Evolutionary conservation across 2,329 filamentous ascomycete genomes (phyloP).

Genomic region (Clarireedia monteithiana): DNA sequence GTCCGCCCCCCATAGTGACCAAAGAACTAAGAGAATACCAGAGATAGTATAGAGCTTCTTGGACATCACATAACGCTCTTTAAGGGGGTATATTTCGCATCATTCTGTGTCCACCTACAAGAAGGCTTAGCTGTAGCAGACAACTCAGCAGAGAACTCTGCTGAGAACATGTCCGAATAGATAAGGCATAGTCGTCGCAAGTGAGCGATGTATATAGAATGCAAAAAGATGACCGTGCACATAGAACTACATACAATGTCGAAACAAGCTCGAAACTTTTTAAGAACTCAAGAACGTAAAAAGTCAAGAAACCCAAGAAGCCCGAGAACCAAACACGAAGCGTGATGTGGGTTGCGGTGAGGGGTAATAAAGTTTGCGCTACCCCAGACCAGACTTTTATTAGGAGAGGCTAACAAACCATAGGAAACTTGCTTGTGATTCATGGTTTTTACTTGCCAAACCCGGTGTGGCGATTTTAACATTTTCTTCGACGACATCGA

Average conservation of each 20-base stretch:
- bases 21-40: no score
- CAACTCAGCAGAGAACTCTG: neutral
- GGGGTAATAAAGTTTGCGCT: conserved; percentile 2
- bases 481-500: no score
- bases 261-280: conserved; percentile 1
- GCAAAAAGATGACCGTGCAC: neutral
- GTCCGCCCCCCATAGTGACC: no score
- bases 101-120: no score
- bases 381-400: conserved; percentile 1
- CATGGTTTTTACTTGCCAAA: no score
- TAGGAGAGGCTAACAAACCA: neutral
- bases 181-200: neutral
- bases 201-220: neutral
- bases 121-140: neutral
- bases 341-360: neutral
- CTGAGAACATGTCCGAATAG: neutral
- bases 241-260: neutral
- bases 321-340: neutral
- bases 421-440: neutral
- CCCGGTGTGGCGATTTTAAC: no score
- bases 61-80: no score
- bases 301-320: no score
- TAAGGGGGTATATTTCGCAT: no score
- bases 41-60: no score
- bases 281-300: neutral